phyloP scores from a whole-genome alignment of 805 yeast species.

The Saturnispora galanensis region DNA sequence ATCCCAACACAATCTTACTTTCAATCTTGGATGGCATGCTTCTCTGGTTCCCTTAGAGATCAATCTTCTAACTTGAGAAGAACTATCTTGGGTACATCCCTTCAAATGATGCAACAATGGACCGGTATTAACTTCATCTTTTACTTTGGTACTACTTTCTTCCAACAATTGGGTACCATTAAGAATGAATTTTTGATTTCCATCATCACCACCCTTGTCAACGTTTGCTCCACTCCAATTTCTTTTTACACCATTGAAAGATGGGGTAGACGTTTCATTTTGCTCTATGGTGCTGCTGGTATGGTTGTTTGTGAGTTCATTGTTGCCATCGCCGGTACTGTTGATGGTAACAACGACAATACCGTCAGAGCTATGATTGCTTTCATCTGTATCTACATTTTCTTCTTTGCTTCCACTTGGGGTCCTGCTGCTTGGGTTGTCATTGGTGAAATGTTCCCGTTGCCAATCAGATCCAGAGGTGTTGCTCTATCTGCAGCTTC shows the following conservation, averaged over 20 bases:
- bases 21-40: slow-evolving; percentile 35
- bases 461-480: slow-evolving; percentile 66
- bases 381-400: slow-evolving; percentile 52
- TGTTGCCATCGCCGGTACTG: slow-evolving; percentile 36
- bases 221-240: slow-evolving; percentile 43
- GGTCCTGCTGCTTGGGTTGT: slow-evolving; percentile 74
- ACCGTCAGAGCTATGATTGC: slow-evolving; percentile 28
- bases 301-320: slow-evolving; percentile 48
- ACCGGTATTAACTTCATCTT: slow-evolving; percentile 71
- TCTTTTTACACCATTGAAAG: slow-evolving; percentile 46
- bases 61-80: slow-evolving; percentile 33
- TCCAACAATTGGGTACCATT: slow-evolving; percentile 40
- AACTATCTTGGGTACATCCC: slow-evolving; percentile 33
- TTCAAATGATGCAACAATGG: slow-evolving; percentile 57
- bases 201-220: slow-evolving; percentile 44
- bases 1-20: slow-evolving; percentile 28
- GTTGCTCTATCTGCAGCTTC: slow-evolving; percentile 64
- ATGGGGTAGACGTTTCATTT: slow-evolving; percentile 46
- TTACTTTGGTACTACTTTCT: slow-evolving; percentile 65
- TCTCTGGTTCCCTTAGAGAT: slow-evolving; percentile 31
- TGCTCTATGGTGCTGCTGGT: slow-evolving; percentile 40
- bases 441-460: slow-evolving; percentile 54
- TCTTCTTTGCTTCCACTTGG: slow-evolving; percentile 76
- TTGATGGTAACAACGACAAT: slow-evolving; percentile 20
- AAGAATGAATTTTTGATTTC: slow-evolving; percentile 42